Evolutionary conservation across 1,284 basidiomycete species (phyloP), one percentile per base, ranked within the genome.

Genomic region (Ceraceosorus guamensis): DNA sequence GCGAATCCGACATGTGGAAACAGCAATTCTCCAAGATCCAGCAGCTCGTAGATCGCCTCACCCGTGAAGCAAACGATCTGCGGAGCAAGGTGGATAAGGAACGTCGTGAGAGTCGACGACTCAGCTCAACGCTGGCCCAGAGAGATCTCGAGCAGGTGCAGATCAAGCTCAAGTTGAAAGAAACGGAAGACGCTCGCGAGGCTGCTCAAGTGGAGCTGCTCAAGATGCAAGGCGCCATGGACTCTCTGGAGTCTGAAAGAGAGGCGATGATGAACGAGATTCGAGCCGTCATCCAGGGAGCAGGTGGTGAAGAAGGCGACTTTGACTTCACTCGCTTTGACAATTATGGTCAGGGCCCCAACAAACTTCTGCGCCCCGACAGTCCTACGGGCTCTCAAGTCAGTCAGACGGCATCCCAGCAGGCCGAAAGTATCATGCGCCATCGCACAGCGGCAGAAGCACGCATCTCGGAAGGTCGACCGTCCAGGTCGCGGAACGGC

Each of bases 21-120:
- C 87, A 89, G 78, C 67, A 89, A 86, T 85, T 86, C 77, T 91
- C 89, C 79, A 91, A 88, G 73, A 91, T 91, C 66, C 90, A 90
- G 18, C 87, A 88, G 3, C 80, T 95, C 47, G 81, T 95, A 66
- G 89, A 89, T 76, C 85, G 91, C 45, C 83, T 95, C 68, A 87
- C 85, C 65, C 84, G 84, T 56, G 86, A 91, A 35, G 82, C 81
- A n/a, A 85, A 84, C 48, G 88, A 90, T 57, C 78, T 91, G 57
- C 80, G 88, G 55, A 75, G 82, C 45, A 89, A 89, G 79, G 88
- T 91, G 71, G 87, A 86, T 76, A 89, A 87, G 79, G 88, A 91
- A 77, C 87, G 91, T 76, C 80, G 84, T 60, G 88, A 91, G 79
- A 88, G 87, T 43, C 87, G 85, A 77, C 79, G 88, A 53, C 77